These are phyloP conservation scores for Ulota crispa DNA, from an alignment of 225 moss, liverwort and hornwort species.

Conservation along the genomic window DNA sequence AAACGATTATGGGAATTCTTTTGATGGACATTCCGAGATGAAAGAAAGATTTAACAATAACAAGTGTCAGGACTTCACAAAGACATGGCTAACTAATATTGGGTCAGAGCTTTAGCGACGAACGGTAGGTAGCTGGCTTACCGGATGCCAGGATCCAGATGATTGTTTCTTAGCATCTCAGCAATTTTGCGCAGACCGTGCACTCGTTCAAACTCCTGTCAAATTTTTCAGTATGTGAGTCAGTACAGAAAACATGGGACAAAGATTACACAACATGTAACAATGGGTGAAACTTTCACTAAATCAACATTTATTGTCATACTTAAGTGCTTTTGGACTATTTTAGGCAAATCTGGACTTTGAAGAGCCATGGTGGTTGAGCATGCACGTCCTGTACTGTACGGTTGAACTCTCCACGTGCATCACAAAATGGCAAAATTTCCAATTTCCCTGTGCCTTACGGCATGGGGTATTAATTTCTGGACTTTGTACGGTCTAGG, in stretches of 20 bases:
- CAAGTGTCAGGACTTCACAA: neutral
- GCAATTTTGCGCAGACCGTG: conserved; percentile 86
- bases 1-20: neutral
- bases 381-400: too few species aligned
- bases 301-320: neutral
- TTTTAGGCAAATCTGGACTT: too few species aligned
- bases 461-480: too few species aligned
- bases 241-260: neutral
- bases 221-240: neutral
- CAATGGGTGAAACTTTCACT: neutral
- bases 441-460: too few species aligned
- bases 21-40: neutral
- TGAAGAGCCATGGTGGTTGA: too few species aligned
- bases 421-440: too few species aligned
- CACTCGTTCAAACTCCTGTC: conserved; percentile 76
- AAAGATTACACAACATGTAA: neutral
- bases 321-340: too few species aligned
- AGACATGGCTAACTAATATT: neutral
- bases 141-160: conserved; percentile 74
- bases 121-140: conserved; percentile 17
- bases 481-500: too few species aligned
- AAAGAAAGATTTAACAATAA: neutral
- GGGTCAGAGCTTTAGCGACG: neutral
- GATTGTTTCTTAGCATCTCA: conserved; percentile 66
- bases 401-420: too few species aligned